Conservation (phyloP, 306 rosid species). For the Hylodesmum podocarpum region DNA sequence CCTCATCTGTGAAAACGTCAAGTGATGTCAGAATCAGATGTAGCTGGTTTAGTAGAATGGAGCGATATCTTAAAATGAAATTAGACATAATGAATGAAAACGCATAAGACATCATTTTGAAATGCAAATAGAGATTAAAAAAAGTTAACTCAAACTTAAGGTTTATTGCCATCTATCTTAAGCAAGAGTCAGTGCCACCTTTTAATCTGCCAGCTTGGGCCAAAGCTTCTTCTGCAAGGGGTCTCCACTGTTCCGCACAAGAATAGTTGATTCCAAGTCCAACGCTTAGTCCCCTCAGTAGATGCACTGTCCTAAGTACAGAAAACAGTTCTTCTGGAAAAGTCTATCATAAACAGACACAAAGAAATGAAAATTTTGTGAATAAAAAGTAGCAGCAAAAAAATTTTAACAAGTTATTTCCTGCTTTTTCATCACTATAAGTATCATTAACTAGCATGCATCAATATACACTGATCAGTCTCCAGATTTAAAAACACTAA, state of each 20-base stretch:
- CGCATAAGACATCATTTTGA: background rate
- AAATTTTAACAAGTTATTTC: conserved; percentile 19
- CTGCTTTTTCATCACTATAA: background rate
- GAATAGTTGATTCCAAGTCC: conserved; percentile 97
- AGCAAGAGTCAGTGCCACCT: conserved; percentile 51
- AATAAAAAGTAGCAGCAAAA: conserved; percentile 12
- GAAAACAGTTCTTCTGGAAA: conserved; percentile 98
- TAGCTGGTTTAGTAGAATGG: background rate
- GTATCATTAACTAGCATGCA: conserved; percentile 4
- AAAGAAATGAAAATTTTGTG: conserved; percentile 9
- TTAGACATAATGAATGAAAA: conserved; percentile 1
- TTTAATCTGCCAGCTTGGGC: conserved; percentile 63
- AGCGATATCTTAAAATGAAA: background rate
- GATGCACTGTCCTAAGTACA: conserved; percentile 87
- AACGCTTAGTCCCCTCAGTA: conserved; percentile 92
- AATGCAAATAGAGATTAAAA: conserved; percentile 2
- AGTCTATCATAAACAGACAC: conserved; percentile 48
- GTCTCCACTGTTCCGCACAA: conserved; percentile 95
- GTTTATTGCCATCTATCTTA: conserved; percentile 4
- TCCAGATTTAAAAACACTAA: background rate
- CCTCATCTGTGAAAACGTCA: conserved; percentile 31
- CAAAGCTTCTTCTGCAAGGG: conserved; percentile 91
- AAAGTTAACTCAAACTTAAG: background rate
- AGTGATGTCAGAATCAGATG: conserved; percentile 17
- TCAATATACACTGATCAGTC: background rate